Base-by-base conservation (phyloP, 768 basidiomycete genomes). In the Dioszegia crocea region DNA sequence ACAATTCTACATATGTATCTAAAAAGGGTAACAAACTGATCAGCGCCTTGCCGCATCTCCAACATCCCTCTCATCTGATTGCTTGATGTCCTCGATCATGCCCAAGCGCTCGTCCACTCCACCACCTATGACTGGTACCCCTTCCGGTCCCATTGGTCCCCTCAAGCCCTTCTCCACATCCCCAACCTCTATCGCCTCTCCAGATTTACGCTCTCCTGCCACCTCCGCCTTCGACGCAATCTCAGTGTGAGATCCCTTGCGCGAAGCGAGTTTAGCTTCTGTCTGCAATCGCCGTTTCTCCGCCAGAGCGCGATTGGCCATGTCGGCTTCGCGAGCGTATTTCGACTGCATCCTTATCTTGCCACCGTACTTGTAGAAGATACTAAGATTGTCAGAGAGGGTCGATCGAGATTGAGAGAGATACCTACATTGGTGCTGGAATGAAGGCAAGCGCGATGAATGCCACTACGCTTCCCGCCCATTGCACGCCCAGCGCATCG, bases 401-500 rank as follows among this genome's bases (percentile, higher is more conserved):
- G 17, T 24, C 23, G 8, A 23, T 21, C 1, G 33, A 3, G 17
- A 46, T 16, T 29, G 2, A 46, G 33, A 44, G 23, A 24, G 44
- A 31, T 14, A 33, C 61, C 48, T 46, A 66, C 63, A 70, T 48
- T n/a, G 71, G 68, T 38, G 67, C 29, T 3, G 71, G 66, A 4
- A 64, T 59, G 52, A 68, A 73, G 3, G 55, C 58, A 10, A 73
- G 50, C 17, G 67, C 59, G 16, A 73, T 55, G 48, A 64, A 70
- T 0, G 68, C 68, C 16, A 73, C 44, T 5, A 73, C 51, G 16
- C 68, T 69, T 1, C 54, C 36, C 12, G 66, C 71, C 71, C 68
- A 73, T 39, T 73, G 65, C 30, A 76, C 59, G 1, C 76, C 77
- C 29, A 79, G 74, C 21, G 70, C 75, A 24, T 63, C 38, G 61